These are phyloP conservation scores for Annulohypoxylon truncatum DNA, from an alignment of 2,329 filamentous ascomycete species.

Conservation along the genomic window DNA sequence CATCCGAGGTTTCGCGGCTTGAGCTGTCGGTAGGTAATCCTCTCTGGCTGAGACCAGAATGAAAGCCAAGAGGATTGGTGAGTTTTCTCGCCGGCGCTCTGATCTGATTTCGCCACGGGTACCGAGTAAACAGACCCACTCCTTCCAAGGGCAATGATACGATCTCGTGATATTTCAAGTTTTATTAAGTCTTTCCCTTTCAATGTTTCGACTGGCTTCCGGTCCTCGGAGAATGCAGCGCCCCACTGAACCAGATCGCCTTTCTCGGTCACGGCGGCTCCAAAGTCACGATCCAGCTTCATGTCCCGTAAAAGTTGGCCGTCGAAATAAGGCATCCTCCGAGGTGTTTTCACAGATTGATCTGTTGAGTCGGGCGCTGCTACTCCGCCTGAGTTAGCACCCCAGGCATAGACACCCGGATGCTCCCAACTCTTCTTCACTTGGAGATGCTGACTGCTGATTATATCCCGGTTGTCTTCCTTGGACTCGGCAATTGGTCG, in stretches of 20 bases:
- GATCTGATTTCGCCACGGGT: constrained; percentile 79
- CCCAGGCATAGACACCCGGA: constrained; percentile 94
- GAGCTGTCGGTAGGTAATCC: constrained; percentile 78
- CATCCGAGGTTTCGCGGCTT: constrained; percentile 72
- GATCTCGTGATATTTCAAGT: constrained; percentile 81
- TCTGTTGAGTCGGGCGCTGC: constrained; percentile 86
- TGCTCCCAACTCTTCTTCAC: constrained; percentile 84
- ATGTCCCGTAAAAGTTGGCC: constrained; percentile 85
- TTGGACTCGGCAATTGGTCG: constrained; percentile 68
- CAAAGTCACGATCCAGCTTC: constrained; percentile 84
- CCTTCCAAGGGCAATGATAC: constrained; percentile 81
- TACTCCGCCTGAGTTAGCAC: constrained; percentile 86
- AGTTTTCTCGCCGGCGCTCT: constrained; percentile 71
- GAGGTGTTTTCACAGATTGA: constrained; percentile 79
- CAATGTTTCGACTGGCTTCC: constrained; percentile 76
- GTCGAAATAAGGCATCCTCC: constrained; percentile 84
- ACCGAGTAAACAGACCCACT: constrained; percentile 86
- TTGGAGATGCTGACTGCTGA: constrained; percentile 89
- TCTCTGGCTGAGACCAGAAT: constrained; percentile 69
- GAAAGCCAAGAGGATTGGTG: constrained; percentile 77
- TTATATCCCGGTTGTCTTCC: constrained; percentile 78
- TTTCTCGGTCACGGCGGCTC: constrained; percentile 86
- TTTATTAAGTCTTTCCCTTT: constrained; percentile 83
- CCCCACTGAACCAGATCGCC: constrained; percentile 96
- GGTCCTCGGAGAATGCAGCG: constrained; percentile 74